These are phyloP conservation scores for Annulohypoxylon stygium DNA, from an alignment of 495 filamentous ascomycete species.

Conservation along the genomic window DNA sequence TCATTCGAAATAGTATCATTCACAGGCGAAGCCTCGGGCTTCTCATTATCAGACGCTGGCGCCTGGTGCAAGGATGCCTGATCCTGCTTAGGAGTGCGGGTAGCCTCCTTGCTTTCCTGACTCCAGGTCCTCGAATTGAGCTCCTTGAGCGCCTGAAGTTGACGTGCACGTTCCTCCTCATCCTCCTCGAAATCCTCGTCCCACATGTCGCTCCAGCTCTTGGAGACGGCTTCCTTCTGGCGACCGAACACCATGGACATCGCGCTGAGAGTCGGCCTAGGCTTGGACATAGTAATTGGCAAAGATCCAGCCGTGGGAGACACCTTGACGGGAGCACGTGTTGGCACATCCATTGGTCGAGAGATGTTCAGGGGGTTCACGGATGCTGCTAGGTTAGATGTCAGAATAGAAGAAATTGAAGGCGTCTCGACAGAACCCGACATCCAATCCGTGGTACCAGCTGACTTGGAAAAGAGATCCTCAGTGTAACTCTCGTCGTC, in stretches of 20 bases:
- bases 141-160: slow-evolving; percentile 72
- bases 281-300: slow-evolving; percentile 75
- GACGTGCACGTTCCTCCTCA: slow-evolving; percentile 70
- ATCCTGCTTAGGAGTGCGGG: slow-evolving; percentile 63
- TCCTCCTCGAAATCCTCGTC: slow-evolving; percentile 86
- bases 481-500: slow-evolving; percentile 83
- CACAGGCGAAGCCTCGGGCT: slow-evolving; percentile 55
- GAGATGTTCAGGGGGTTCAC: slow-evolving; percentile 68
- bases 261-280: slow-evolving; percentile 63
- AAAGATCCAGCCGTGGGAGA: slow-evolving; percentile 77
- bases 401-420: slow-evolving; percentile 82
- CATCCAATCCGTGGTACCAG: slow-evolving; percentile 78
- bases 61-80: slow-evolving; percentile 53
- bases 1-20: slow-evolving; percentile 58
- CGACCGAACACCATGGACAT: slow-evolving; percentile 84
- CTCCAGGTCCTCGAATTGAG: slow-evolving; percentile 86
- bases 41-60: slow-evolving; percentile 62
- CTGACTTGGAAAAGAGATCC: slow-evolving; percentile 88
- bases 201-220: slow-evolving; percentile 98
- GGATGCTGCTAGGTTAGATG: slow-evolving; percentile 80
- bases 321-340: slow-evolving; percentile 48
- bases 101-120: slow-evolving; percentile 72
- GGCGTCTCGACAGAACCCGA: slow-evolving; percentile 75
- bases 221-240: slow-evolving; percentile 80
- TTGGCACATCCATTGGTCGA: slow-evolving; percentile 56